A percentile compares a stretch with the other conserved stretches of the same genome.
These are phyloP conservation scores for Gonapodya prolifera DNA, from an alignment of 192 early-diverging fungal genomes.

Conservation along the genomic window DNA sequence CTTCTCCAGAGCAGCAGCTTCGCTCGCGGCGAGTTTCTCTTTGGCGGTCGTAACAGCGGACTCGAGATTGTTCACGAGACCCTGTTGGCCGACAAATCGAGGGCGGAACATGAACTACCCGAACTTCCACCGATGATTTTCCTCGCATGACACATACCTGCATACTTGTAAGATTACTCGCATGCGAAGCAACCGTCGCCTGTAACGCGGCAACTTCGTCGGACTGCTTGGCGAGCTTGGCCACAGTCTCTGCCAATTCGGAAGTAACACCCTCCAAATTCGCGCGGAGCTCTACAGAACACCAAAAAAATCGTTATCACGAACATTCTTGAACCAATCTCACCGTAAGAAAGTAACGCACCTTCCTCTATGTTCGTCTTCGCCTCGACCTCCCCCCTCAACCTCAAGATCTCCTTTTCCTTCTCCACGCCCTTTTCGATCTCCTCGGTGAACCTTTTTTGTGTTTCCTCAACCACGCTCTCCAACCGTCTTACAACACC, in stretches of 20 bases:
- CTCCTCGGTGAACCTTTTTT: not conserved
- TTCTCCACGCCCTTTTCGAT: not conserved
- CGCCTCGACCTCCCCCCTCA: not conserved
- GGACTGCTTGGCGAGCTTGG: not conserved
- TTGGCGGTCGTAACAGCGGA: not conserved
- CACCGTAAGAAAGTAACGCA: no score
- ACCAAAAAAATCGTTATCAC: not conserved
- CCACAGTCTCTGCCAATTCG: not conserved
- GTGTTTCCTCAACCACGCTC: not conserved
- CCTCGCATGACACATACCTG: no score
- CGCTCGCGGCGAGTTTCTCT: not conserved
- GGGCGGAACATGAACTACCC: no score
- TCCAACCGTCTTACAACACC: not conserved
- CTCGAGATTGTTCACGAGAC: not conserved
- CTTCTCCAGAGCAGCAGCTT: not conserved
- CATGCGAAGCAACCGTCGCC: not conserved
- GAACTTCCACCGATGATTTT: no score
- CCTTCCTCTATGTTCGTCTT: no score
- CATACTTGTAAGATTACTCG: not conserved
- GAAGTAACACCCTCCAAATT: not conserved
- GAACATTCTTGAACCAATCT: not conserved
- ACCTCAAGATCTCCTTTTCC: not conserved
- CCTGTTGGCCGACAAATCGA: no score
- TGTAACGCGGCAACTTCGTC: not conserved
- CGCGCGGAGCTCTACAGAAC: not conserved